phyloP scores from a whole-genome alignment of 2,329 filamentous ascomycete species.

The Gnomoniopsis sp. region DNA sequence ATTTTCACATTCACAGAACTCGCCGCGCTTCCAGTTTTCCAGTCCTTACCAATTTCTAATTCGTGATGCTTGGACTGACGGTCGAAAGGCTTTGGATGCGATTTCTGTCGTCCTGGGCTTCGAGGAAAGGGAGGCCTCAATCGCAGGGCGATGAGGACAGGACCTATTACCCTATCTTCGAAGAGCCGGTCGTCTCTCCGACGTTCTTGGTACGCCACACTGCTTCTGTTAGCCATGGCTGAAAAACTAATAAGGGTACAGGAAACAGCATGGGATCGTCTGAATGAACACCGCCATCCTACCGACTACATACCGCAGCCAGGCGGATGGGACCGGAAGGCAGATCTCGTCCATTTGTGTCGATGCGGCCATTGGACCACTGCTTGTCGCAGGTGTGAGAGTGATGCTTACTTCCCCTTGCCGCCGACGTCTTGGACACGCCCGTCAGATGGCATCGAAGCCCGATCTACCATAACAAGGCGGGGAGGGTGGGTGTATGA shows the following conservation, averaged over 20 bases:
- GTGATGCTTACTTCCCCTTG: neutral
- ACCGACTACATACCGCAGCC: neutral
- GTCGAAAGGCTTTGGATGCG: neutral
- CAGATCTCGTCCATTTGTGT: neutral
- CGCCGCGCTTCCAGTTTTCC: too few species aligned
- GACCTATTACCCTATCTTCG: slow-evolving; percentile 4
- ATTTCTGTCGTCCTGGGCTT: neutral
- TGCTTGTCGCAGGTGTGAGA: neutral
- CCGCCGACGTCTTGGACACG: neutral
- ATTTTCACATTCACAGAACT: too few species aligned
- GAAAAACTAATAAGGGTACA: neutral
- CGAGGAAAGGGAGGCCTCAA: neutral
- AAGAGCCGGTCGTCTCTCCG: neutral
- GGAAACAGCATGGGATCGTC: neutral
- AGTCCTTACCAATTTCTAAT: too few species aligned
- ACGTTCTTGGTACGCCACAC: neutral
- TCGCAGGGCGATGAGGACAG: neutral
- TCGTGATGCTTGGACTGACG: neutral
- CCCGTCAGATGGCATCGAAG: neutral
- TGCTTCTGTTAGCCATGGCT: too few species aligned
- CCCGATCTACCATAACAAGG: neutral
- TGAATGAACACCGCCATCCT: neutral
- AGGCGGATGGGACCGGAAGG: neutral
- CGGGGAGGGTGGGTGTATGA: neutral
- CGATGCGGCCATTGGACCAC: neutral